Base-by-base conservation (phyloP, 83 land plant species). In the Isoetes engelmannii region DNA sequence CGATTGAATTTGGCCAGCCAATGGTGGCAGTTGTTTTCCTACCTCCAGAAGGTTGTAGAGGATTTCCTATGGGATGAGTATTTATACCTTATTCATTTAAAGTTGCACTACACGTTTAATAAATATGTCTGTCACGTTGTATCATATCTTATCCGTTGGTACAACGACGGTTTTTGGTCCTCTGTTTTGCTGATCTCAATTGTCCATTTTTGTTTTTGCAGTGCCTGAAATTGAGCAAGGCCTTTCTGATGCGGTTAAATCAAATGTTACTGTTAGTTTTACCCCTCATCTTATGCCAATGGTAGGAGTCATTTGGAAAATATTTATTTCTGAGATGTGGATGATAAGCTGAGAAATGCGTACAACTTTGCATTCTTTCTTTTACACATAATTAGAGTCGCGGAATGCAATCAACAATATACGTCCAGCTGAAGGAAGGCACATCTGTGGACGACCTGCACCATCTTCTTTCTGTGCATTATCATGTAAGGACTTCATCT, bases 201-300 rank as follows among this genome's bases (percentile, higher is more conserved):
- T 5, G 19, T 4, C 4, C 41, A 41, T 12, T 4, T 4, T 51
- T 21, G 59, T 48, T 48, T 48, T 64, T 80, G 59, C 92, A 93
- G 96, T 87, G 57, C 94, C 96, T 19, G 98, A 93, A 70, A 93
- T 93, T 61, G 98, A 93, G 71, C 98, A 93, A 81, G 98, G 96
- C 43, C 86, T 93, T 9, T 63, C 80, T 56, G 88, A 85, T 63
- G 96, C 84, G 54, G 79, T 82, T 68, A 48, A 72, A 47, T 74
- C 86, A 57, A 81, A 86, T 74, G 82, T 93, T 6, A 86, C 83
- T 10, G 77, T 93, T 75, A 93, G 98, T 79, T 93, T 93, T 65
- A 93, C 98, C 15, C 98, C 98, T 13, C 92, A 93, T 74, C 75
- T 93, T 49, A 93, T 93, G 75, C 92, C 98, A 59, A 93, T 93